Conservation (phyloP, 1,139 yeast species). For the Lodderomyces oxycetoniae region DNA sequence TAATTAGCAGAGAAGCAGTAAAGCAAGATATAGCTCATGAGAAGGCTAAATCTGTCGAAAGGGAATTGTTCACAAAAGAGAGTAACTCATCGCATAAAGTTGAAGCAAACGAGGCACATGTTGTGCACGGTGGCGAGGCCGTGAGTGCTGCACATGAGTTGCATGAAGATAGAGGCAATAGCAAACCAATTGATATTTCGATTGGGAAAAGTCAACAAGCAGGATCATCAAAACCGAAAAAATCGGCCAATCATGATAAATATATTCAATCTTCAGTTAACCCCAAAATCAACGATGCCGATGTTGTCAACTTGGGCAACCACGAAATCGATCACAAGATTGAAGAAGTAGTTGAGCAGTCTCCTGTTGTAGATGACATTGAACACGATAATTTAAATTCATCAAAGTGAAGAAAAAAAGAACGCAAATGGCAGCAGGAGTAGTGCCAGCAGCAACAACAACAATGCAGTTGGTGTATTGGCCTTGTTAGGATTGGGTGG, state of each 20-base stretch:
- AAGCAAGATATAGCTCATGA: constrained; percentile 45
- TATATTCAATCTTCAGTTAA: constrained; percentile 42
- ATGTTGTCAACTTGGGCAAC: constrained; percentile 37
- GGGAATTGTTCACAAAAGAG: constrained; percentile 37
- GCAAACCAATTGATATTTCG: constrained; percentile 22
- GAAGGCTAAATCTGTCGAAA: constrained; percentile 38
- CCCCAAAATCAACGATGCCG: constrained; percentile 37
- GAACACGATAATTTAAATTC: constrained; percentile 33
- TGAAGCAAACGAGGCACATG: constrained; percentile 41
- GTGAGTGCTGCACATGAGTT: constrained; percentile 38
- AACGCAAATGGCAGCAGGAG: constrained; percentile 1
- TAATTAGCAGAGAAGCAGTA: constrained; percentile 48
- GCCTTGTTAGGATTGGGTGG: constrained; percentile 24
- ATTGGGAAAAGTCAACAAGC: constrained; percentile 13
- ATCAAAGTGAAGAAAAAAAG: constrained; percentile 4
- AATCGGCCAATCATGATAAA: constrained; percentile 40
- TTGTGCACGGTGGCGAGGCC: constrained; percentile 42
- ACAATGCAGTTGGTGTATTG: constrained; percentile 11
- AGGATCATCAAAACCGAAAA: constrained; percentile 16
- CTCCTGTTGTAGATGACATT: constrained; percentile 36
- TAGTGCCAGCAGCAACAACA: not conserved
- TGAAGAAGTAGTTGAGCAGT: constrained; percentile 24
- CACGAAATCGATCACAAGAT: constrained; percentile 36
- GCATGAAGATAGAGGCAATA: constrained; percentile 34
- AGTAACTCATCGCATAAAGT: constrained; percentile 37